Percentiles rank a stretch among this genome's conserved stretches.
phyloP scores from a whole-genome alignment of 306 rosid species.

The Vachellia pachyceras region DNA sequence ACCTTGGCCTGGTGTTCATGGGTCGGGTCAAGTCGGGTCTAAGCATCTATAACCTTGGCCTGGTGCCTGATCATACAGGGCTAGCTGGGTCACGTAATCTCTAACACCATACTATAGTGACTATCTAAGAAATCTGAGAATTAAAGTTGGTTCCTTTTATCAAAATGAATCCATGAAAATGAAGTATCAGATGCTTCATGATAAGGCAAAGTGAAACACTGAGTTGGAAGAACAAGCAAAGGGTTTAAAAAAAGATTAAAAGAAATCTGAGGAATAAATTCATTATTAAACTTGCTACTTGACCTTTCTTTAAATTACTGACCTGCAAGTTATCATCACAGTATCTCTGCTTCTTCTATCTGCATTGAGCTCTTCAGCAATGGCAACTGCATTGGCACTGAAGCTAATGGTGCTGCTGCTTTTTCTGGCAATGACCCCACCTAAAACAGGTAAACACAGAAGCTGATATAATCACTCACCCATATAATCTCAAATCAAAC shows the following conservation, averaged over 20 bases:
- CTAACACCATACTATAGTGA: not conserved
- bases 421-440: constrained; percentile 48
- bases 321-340: constrained; percentile 16
- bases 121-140: not conserved
- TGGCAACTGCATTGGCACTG: constrained; percentile 44
- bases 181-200: constrained; percentile 1
- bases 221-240: constrained; percentile 29
- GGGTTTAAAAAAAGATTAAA: not conserved
- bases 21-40: not conserved
- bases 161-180: not conserved
- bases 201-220: constrained; percentile 14
- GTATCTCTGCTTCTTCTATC: constrained; percentile 36
- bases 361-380: constrained; percentile 31
- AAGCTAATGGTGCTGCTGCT: constrained; percentile 54
- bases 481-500: not conserved
- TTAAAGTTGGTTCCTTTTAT: not conserved
- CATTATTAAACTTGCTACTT: constrained; percentile 6
- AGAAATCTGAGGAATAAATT: constrained; percentile 23
- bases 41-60: not conserved
- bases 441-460: constrained; percentile 56
- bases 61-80: not conserved
- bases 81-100: not conserved
- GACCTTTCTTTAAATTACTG: not conserved
- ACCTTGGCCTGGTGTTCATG: not conserved
- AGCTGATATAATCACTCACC: not conserved